Conservation (phyloP, 106 monocot species). For the Dioscorea dumetorum region DNA sequence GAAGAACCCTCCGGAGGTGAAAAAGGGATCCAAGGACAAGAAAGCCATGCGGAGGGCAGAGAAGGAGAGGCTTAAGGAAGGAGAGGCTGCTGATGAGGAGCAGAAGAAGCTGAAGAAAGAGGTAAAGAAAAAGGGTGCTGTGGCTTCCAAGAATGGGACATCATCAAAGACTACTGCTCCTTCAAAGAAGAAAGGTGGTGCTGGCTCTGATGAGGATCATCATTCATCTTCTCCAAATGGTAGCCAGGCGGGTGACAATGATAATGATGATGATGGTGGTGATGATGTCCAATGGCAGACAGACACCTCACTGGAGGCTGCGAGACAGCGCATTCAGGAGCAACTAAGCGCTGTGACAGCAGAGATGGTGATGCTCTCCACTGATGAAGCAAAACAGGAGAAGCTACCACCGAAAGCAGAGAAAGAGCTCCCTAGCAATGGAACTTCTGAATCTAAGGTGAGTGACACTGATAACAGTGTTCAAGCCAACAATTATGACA, state of each 20-base stretch:
- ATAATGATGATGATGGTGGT: constrained; percentile 23
- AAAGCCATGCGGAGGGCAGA: constrained; percentile 78
- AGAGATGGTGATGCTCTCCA: constrained; percentile 40
- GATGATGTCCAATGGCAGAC: constrained; percentile 71
- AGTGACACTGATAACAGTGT: not conserved
- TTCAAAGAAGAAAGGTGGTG: constrained; percentile 26
- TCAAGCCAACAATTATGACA: not conserved
- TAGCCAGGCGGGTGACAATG: constrained; percentile 37
- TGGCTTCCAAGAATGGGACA: constrained; percentile 6
- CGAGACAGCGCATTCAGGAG: constrained; percentile 52
- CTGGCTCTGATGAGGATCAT: constrained; percentile 48
- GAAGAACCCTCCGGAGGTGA: constrained; percentile 69
- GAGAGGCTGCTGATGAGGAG: constrained; percentile 76
- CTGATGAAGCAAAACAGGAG: constrained; percentile 13
- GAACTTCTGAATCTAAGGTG: not conserved
- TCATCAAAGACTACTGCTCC: not conserved
- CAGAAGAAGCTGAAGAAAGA: constrained; percentile 75
- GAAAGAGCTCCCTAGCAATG: not conserved
- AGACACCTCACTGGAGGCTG: constrained; percentile 63
- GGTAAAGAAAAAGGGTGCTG: constrained; percentile 30
- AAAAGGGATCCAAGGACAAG: constrained; percentile 65
- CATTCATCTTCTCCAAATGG: constrained; percentile 27
- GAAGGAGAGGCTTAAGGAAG: constrained; percentile 72
- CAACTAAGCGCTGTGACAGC: constrained; percentile 52
- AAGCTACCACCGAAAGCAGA: constrained; percentile 13